phyloP scores from a whole-genome alignment of 305 asterid species.

The Fraxinus sp. region DNA sequence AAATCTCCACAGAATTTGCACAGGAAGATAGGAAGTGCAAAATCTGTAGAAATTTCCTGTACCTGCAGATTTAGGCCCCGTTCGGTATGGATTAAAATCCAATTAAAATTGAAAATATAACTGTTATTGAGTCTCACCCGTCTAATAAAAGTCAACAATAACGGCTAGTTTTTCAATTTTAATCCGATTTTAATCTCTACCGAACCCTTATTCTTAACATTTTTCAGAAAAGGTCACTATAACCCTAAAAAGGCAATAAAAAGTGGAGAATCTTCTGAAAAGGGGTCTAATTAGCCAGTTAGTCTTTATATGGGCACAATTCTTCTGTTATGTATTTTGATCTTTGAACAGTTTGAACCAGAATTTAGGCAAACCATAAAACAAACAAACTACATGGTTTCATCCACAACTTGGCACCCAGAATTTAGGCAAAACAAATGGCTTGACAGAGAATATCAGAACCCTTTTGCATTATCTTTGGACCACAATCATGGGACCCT shows the following conservation, averaged over 20 bases:
- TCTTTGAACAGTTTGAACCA: neutral
- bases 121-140: no score
- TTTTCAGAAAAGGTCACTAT: constrained; percentile 25
- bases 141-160: no score
- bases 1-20: no score
- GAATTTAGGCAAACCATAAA: neutral
- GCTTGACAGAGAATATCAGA: constrained; percentile 8
- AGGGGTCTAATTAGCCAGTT: constrained; percentile 2
- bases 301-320: neutral
- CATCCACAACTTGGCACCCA: neutral
- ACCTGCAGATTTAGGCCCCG: no score
- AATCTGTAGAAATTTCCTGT: no score
- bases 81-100: no score
- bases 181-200: no score
- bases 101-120: no score
- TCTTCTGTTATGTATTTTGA: neutral
- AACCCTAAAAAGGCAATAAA: constrained; percentile 5
- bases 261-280: constrained; percentile 33
- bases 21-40: no score
- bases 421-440: neutral
- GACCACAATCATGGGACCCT: constrained; percentile 20
- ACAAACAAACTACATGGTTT: neutral
- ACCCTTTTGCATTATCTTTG: constrained; percentile 13
- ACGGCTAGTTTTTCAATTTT: no score
- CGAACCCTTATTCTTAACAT: neutral